Evolutionary conservation across 306 rosid genomes (phyloP).

Genomic region (Quercus bicolor): DNA sequence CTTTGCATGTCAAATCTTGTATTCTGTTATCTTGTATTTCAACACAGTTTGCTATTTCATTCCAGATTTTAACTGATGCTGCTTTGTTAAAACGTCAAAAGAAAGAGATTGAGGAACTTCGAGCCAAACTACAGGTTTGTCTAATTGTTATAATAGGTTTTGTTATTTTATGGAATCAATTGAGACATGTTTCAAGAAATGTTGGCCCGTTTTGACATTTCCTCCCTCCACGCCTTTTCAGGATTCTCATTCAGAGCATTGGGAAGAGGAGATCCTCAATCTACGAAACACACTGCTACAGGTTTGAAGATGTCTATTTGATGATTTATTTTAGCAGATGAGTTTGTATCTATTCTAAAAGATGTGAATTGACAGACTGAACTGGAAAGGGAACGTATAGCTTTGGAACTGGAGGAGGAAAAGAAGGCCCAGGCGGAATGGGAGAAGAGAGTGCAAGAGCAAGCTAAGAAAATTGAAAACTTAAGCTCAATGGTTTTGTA

Average conservation of each 20-base stretch:
- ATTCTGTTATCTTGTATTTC: constrained; percentile 5
- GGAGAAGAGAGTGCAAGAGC: constrained; percentile 80
- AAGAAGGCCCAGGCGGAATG: constrained; percentile 88
- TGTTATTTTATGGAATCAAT: background rate
- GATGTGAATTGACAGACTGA: constrained; percentile 56
- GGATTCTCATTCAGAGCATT: constrained; percentile 97
- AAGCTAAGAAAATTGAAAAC: constrained; percentile 88
- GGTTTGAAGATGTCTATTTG: constrained; percentile 36
- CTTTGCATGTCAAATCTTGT: constrained; percentile 6
- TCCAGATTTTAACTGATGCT: constrained; percentile 96
- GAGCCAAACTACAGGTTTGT: constrained; percentile 81
- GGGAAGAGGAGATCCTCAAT: constrained; percentile 71
- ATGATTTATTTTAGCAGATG: constrained; percentile 15
- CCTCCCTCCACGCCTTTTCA: constrained; percentile 15
- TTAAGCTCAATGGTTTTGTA: constrained; percentile 87
- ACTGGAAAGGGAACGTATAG: constrained; percentile 92
- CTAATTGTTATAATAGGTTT: constrained; percentile 7
- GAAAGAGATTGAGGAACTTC: constrained; percentile 92
- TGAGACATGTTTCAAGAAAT: constrained; percentile 3
- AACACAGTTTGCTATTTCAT: constrained; percentile 14
- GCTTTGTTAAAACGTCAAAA: constrained; percentile 95
- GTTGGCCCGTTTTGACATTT: background rate
- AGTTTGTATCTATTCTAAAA: constrained; percentile 21
- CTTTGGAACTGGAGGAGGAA: constrained; percentile 94
- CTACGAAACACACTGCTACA: constrained; percentile 86